Base-by-base conservation (phyloP, 257 asterid genomes). In the Handroanthus guayacan region DNA sequence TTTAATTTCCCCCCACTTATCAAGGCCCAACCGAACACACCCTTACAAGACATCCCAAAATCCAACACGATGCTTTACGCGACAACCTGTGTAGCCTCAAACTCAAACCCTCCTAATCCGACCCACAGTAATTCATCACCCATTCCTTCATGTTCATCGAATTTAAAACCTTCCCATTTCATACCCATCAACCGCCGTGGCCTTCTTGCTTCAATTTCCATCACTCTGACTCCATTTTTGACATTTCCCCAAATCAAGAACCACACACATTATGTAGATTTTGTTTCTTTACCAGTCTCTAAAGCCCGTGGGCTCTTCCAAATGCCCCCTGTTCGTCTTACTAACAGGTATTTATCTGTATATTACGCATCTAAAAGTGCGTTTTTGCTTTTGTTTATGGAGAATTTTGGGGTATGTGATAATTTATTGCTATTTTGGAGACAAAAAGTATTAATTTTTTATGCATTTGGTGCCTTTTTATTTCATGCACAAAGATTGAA, bases 271-370 rank as follows among this genome's bases (percentile, higher is more conserved):
- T 67, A 81, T 68, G 86, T 77, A 12, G 70, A 64, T 75, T 76
- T 76, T 69, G 14, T 89, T 47, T 51, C 81, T 0, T 66, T 85
- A 34, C 89, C 80, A 6, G 78, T 66, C n/a, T 80, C 97, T 5
- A 76, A 88, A 34, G 98, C 97, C 9, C 96, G 97, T n/a, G 98
- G 97, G 62, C 93, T 94, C 80, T 92, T 94, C 77, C 98, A 90
- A 84, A 92, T 92, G 98, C 97, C 97, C 36, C 98, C 97, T 1
- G 72, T 82, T 84, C 96, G 97, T 75, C 97, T 94, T 78, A 55
- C 75, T 78, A 94, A 94, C 83, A 83, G 93, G 98, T 92, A 76
- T 43, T 45, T 14, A 3, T 50, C 6, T 41, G 18, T 31, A 25
- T n/a, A 1, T 54, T 57, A 11, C 38, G 34, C 37, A 12, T 55